Evolutionary conservation across 345 rosid species (phyloP), one percentile per base, ranked within the genome.

Genomic region (Noccaea caerulescens): DNA sequence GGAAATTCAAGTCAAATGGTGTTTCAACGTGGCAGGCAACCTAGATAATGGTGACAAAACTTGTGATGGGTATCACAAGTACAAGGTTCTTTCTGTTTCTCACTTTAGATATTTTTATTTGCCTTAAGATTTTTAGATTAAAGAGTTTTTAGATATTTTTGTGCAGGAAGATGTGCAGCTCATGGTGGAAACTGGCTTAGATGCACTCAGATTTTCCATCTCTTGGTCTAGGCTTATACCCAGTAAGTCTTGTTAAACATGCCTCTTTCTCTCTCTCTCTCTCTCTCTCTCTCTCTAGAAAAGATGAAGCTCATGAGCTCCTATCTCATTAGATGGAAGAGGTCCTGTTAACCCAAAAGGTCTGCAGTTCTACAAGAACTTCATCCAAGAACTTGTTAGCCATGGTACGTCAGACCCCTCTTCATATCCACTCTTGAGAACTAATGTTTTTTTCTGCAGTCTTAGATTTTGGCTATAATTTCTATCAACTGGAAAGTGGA

Each of bases 151-250:
- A 23, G 2, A 27, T 0, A 3, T 27, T 27, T 27, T 27, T 27
- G 30, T 27, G 75, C 76, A 87, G 88, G 91, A 89, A 78, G 96
- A 89, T 79, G 91, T 87, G 23, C 79, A 80, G 68, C 84, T 89
- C 36, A 87, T 89, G 92, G 86, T 33, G 27, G 82, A 82, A 23
- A 80, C 77, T 9, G 86, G 87, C 37, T 76, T 87, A 59, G 84
- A 80, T 39, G 88, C 89, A 49, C 87, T 82, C 55, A 84, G 86
- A 77, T 83, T 85, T 76, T 89, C 92, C 68, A 85, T 89, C 75
- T 89, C 92, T 7, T 87, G 88, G 91, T 78, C 92, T 6, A 85
- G 96, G 52, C 88, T 89, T 36, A 85, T 89, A 47, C 92, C 89
- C 5, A 64, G 92, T 89, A 83, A 8, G 84, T 65, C 46, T 64